Base-by-base conservation (phyloP, 805 yeast genomes). In the Torulaspora gathmanii region DNA sequence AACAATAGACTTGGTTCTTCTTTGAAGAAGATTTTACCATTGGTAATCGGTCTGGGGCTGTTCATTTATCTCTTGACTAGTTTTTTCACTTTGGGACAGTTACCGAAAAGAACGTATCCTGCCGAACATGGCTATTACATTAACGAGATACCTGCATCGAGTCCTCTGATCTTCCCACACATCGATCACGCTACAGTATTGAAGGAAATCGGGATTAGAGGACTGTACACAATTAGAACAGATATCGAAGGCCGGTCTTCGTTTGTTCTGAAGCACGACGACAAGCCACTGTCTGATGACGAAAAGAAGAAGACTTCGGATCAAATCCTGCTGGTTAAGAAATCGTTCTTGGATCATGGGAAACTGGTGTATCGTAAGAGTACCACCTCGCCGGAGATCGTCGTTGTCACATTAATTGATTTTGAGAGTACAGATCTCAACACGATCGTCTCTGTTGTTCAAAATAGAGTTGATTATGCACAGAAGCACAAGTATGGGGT, bases 401-500 rank as follows among this genome's bases (percentile, higher is more conserved):
- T 90, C 16, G 61, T 90, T 31, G 96, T 90, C 12, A 78, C 95
- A 0, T 82, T 85, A 2, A 69, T 90, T 23, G 95, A 89, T 68
- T 85, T 79, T 56, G 86, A 83, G 42, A 77, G 73, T 44, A 79
- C 79, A 56, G 78, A 80, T 25, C 60, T 75, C 31, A 74, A 75
- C 16, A 78, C 82, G 27, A 70, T 88, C 36, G 78, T 82, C 13
- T 77, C 77, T 44, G 72, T 90, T 44, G 83, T 88, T 15, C 95
- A 88, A 63, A 89, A 89, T 64, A 77, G 97, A 58, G 83, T 86
- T 23, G 90, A 88, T 63, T 91, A 90, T 61, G 95, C 95, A 5
- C 86, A 83, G 63, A 71, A 71, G 10, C 89, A 87, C 58, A 77
- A 78, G 30, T 91, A 82, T 63, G 98, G 96, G 26, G 67, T 88